These are phyloP conservation scores for Malassezia pachydermatis DNA, from an alignment of 1,284 basidiomycete species.

Conservation along the genomic window DNA sequence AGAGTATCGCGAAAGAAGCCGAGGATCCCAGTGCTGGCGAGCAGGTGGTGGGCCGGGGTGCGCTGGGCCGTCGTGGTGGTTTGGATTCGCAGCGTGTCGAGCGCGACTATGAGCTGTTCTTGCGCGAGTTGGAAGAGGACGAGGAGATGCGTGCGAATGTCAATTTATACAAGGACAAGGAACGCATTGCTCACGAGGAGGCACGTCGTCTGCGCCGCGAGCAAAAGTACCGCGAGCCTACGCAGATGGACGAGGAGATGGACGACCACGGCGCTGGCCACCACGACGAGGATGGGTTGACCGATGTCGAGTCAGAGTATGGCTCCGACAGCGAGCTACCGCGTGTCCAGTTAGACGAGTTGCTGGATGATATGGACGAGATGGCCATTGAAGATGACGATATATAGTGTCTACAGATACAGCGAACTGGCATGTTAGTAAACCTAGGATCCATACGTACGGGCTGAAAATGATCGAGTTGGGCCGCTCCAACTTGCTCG, in stretches of 20 bases:
- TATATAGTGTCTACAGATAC: conserved; percentile 15
- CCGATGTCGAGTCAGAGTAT: conserved; percentile 55
- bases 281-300: conserved; percentile 41
- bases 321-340: conserved; percentile 62
- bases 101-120: conserved; percentile 89
- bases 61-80: conserved; percentile 78
- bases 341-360: conserved; percentile 61
- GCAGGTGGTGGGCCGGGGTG: conserved; percentile 58
- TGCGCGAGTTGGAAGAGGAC: conserved; percentile 92
- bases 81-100: conserved; percentile 87
- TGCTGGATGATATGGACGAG: conserved; percentile 78
- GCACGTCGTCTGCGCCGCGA: conserved; percentile 46
- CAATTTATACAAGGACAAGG: conserved; percentile 69
- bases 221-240: conserved; percentile 50
- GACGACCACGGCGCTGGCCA: conserved; percentile 27
- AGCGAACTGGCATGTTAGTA: conserved; percentile 8
- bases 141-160: conserved; percentile 78
- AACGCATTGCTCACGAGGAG: conserved; percentile 25
- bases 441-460: conserved; percentile 8
- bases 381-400: conserved; percentile 24
- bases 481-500: conserved; percentile 39
- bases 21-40: conserved; percentile 51
- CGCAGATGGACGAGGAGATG: conserved; percentile 53
- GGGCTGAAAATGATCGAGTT: conserved; percentile 46
- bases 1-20: conserved; percentile 86